Evolutionary conservation across 2,329 filamentous ascomycete species (phyloP).

Genomic region (Paecilomyces fulvus): DNA sequence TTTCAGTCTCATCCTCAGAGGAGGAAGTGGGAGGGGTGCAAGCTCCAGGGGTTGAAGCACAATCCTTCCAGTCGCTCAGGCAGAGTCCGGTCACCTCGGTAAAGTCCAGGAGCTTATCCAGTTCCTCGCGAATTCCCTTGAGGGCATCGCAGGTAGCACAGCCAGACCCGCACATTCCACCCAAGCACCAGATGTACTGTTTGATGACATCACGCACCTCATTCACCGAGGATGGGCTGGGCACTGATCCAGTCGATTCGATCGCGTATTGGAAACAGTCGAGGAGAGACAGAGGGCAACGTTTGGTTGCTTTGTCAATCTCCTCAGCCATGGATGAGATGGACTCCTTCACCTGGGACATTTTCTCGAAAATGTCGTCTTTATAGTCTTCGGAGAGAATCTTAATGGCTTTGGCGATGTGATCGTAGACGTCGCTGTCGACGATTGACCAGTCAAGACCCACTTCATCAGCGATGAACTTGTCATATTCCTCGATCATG

Average conservation of each 20-base stretch:
- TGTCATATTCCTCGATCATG: not conserved
- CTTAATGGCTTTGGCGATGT: not conserved
- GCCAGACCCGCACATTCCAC: not conserved
- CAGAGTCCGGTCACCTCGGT: not conserved
- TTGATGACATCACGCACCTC: not conserved
- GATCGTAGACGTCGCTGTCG: not conserved
- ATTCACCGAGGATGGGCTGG: not conserved
- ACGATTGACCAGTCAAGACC: not conserved
- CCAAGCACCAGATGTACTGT: not conserved
- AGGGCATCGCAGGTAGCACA: not conserved
- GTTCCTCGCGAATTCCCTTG: not conserved
- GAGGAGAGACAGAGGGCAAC: not conserved
- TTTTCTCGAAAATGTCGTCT: not conserved
- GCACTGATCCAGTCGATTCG: not conserved
- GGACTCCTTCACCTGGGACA: not conserved
- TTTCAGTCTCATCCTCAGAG: not conserved
- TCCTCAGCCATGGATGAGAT: not conserved
- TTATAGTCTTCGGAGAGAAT: not conserved
- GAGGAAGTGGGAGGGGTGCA: not conserved
- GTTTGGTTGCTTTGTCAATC: not conserved
- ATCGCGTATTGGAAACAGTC: not conserved
- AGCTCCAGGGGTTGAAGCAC: too few species aligned
- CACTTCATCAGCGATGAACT: not conserved
- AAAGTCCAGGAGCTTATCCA: not conserved
- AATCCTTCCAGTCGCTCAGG: not conserved